A percentile compares a stretch with the other conserved stretches of the same genome.
Evolutionary conservation across 1,284 basidiomycete species (phyloP).

Genomic region (Mycena sp.): DNA sequence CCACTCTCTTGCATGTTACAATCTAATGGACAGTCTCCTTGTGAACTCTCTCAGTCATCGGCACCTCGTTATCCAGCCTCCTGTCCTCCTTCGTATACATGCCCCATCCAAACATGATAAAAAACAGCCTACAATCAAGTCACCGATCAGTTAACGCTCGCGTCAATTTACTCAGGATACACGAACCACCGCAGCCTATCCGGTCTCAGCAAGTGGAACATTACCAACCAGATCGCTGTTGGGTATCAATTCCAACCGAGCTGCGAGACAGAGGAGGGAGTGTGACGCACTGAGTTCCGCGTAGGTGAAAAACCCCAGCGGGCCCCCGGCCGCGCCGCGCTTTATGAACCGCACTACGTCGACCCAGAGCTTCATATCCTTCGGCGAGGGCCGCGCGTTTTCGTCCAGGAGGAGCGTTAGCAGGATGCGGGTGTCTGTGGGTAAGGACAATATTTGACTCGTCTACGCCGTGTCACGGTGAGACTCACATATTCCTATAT

Average conservation of each 20-base stretch:
- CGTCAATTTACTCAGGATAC: neutral
- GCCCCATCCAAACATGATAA: slow-evolving; percentile 63
- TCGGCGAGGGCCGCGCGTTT: slow-evolving; percentile 56
- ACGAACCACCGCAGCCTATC: slow-evolving; percentile 56
- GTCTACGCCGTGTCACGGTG: no score
- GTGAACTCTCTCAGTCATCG: neutral
- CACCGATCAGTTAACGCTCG: no score
- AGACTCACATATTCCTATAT: slow-evolving; percentile 62
- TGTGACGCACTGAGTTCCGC: slow-evolving; percentile 60
- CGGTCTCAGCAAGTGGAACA: slow-evolving; percentile 57
- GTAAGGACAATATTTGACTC: slow-evolving; percentile 12
- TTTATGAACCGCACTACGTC: slow-evolving; percentile 69
- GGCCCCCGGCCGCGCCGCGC: slow-evolving; percentile 59
- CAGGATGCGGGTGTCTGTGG: slow-evolving; percentile 62
- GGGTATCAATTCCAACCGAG: neutral
- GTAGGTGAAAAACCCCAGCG: slow-evolving; percentile 72
- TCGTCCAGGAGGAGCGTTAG: slow-evolving; percentile 66
- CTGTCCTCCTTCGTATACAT: slow-evolving; percentile 34
- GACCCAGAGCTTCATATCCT: slow-evolving; percentile 75
- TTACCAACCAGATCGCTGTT: slow-evolving; percentile 57
- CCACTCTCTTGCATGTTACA: no score
- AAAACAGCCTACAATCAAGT: slow-evolving; percentile 47
- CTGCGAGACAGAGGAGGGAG: neutral
- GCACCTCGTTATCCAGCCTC: neutral
- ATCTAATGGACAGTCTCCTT: no score